phyloP scores from a whole-genome alignment of 164 flowering plant genomes.

The Nymphaea thermarum region DNA sequence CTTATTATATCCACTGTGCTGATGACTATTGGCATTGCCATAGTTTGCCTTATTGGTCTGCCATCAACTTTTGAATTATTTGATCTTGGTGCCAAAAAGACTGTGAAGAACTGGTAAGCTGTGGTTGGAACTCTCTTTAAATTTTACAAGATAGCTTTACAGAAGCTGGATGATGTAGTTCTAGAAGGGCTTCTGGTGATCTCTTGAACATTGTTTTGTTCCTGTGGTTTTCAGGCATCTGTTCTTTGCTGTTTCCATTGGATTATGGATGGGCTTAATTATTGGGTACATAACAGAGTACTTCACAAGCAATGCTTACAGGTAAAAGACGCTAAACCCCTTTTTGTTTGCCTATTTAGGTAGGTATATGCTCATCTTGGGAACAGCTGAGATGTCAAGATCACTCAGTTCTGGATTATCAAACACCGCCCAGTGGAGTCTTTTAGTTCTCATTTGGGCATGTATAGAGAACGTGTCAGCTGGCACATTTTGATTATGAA shows the following conservation, averaged over 20 bases:
- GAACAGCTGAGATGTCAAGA: no score
- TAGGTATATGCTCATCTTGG: no score
- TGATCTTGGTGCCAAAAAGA: slow-evolving; percentile 35
- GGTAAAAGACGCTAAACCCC: slow-evolving; percentile 2
- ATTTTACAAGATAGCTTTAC: no score
- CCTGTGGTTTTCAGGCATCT: slow-evolving; percentile 6
- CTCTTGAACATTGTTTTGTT: no score
- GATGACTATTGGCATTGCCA: slow-evolving; percentile 12
- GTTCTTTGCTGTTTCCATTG: slow-evolving; percentile 12
- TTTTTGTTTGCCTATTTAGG: background rate
- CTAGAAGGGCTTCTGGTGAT: no score
- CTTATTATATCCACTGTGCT: slow-evolving; percentile 10
- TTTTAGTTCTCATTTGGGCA: no score
- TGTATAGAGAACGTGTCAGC: no score
- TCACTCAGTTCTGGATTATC: background rate
- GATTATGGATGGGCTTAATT: slow-evolving; percentile 11
- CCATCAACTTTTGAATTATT: slow-evolving; percentile 26
- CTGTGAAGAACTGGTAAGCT: slow-evolving; percentile 40
- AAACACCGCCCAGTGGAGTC: no score
- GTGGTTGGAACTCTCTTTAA: no score
- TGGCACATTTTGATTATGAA: no score
- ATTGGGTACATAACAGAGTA: slow-evolving; percentile 11
- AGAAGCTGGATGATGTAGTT: no score
- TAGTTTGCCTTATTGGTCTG: slow-evolving; percentile 8
- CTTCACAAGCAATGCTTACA: slow-evolving; percentile 15